phyloP scores from a whole-genome alignment of 768 basidiomycete species.

The Strobilomyces confusus region DNA sequence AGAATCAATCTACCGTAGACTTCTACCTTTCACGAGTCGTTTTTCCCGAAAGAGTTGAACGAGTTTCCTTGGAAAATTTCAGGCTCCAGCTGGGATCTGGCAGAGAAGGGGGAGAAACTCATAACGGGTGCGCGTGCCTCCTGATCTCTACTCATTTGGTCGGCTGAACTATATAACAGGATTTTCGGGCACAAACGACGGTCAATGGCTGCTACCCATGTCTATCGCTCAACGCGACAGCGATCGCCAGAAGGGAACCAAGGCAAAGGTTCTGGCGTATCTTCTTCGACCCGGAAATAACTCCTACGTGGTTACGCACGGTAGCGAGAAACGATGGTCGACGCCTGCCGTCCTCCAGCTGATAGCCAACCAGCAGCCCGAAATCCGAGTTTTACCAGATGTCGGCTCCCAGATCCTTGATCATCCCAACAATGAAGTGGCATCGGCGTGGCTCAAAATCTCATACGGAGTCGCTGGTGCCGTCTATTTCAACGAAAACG shows the following conservation, averaged over 20 bases:
- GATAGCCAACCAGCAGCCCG: background rate
- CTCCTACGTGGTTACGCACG: background rate
- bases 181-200: background rate
- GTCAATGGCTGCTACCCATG: background rate
- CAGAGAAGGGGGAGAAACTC: no score
- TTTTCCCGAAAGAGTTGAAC: no score
- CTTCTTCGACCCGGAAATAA: no score
- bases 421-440: background rate
- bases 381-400: background rate
- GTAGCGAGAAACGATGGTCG: background rate
- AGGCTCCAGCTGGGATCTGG: no score
- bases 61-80: no score
- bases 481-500: background rate
- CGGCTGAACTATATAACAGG: background rate
- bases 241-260: no score
- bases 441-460: background rate
- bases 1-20: background rate
- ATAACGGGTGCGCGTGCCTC: no score
- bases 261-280: no score
- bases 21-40: no score
- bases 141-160: background rate
- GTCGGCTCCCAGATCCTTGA: background rate
- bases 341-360: background rate
- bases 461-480: background rate
- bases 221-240: background rate